Conservation (phyloP, 2,329 filamentous ascomycete species). For the Fusarium sp. region DNA sequence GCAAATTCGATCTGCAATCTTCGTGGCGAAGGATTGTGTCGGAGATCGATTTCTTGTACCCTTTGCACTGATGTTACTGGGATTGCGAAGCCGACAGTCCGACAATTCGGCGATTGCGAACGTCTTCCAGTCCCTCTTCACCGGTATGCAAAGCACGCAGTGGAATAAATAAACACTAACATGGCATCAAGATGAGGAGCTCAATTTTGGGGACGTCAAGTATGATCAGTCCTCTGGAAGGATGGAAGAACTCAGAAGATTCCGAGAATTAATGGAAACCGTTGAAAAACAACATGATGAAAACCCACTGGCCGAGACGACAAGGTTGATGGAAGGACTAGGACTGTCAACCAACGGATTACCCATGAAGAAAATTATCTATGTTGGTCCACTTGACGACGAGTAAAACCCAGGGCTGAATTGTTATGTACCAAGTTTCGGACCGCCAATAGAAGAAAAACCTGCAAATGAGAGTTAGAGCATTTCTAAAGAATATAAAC, state of each 20-base stretch:
- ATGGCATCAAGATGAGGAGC: not conserved
- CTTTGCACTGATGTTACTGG: not conserved
- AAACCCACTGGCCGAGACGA: not conserved
- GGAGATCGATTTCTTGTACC: not conserved
- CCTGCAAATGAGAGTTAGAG: too few species aligned
- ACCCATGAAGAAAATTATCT: too few species aligned
- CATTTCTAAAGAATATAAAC: too few species aligned
- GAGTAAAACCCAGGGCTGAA: too few species aligned
- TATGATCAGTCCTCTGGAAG: not conserved
- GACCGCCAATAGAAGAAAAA: too few species aligned
- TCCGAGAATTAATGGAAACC: not conserved
- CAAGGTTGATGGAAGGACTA: not conserved
- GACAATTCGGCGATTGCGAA: not conserved
- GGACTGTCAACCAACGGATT: not conserved
- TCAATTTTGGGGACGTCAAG: not conserved
- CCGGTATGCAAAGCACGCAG: not conserved
- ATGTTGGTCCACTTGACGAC: too few species aligned
- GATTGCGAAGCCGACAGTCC: not conserved
- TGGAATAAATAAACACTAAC: not conserved
- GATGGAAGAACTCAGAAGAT: not conserved
- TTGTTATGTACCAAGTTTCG: too few species aligned
- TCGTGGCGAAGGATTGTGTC: accelerated
- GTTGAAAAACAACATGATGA: not conserved
- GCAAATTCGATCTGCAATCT: not conserved
- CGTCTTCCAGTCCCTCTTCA: not conserved